A percentile compares a stretch with the other conserved stretches of the same genome.
phyloP scores from a whole-genome alignment of 768 basidiomycete species.

The Serendipita sp. region DNA sequence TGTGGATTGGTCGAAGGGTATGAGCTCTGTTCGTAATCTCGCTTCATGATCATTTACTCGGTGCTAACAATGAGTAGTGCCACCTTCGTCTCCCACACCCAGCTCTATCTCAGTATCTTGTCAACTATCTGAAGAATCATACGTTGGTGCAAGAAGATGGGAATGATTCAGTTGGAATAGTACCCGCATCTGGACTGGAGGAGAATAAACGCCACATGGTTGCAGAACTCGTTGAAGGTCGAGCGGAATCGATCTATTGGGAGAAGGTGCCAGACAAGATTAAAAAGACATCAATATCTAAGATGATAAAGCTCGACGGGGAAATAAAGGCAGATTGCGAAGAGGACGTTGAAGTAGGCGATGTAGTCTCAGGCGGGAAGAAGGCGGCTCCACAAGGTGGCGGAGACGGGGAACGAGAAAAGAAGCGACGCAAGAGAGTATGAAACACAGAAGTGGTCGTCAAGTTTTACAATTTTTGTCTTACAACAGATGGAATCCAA shows the following conservation, averaged over 20 bases:
- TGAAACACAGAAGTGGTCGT: no score
- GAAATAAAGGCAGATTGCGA: background rate
- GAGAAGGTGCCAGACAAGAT: conserved; percentile 62
- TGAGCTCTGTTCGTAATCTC: conserved; percentile 40
- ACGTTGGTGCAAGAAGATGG: conserved; percentile 28
- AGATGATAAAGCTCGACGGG: conserved; percentile 10
- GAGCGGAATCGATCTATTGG: conserved; percentile 60
- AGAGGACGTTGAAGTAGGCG: no score
- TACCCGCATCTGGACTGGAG: conserved; percentile 6
- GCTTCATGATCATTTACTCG: background rate
- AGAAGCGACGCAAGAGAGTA: no score
- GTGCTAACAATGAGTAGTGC: conserved; percentile 30
- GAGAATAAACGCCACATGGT: conserved; percentile 18
- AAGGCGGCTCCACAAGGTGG: no score
- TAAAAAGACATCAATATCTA: conserved; percentile 40
- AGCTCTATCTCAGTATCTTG: background rate
- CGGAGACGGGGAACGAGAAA: no score
- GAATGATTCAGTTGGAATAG: conserved; percentile 34
- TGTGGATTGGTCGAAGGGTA: conserved; percentile 62
- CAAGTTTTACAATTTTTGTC: no score
- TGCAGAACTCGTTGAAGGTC: conserved; percentile 44
- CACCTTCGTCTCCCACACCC: conserved; percentile 49
- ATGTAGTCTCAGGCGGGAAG: no score
- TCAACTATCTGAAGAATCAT: background rate
- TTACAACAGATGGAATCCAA: no score